phyloP scores from a whole-genome alignment of 2,329 filamentous ascomycete species.

The Talaromyces sp. region DNA sequence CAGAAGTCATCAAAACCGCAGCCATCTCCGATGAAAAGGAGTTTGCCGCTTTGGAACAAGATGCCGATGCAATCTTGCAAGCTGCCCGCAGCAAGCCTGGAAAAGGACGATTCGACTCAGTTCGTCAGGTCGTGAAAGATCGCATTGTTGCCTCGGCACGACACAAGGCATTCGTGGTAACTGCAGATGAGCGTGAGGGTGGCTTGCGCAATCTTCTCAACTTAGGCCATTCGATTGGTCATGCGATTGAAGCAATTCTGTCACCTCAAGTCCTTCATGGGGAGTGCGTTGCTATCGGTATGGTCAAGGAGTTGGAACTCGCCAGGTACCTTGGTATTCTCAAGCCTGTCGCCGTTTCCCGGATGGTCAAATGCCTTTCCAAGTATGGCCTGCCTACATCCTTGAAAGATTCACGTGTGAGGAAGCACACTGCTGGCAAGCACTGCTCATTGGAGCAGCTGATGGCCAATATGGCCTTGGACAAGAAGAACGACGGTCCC shows the following conservation, averaged over 20 bases:
- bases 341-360: slow-evolving; percentile 79
- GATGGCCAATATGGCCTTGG: slow-evolving; percentile 89
- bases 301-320: slow-evolving; percentile 96
- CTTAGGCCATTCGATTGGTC: slow-evolving; percentile 96
- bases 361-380: slow-evolving; percentile 88
- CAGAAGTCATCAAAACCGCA: slow-evolving; percentile 95
- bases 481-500: slow-evolving; percentile 95
- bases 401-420: slow-evolving; percentile 75
- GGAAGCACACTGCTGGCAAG: slow-evolving; percentile 79
- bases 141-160: slow-evolving; percentile 86
- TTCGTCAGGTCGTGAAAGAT: slow-evolving; percentile 67
- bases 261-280: slow-evolving; percentile 94
- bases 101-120: slow-evolving; percentile 62
- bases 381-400: slow-evolving; percentile 88
- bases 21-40: slow-evolving; percentile 91
- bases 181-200: slow-evolving; percentile 88
- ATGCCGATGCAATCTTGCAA: slow-evolving; percentile 70
- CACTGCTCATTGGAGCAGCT: slow-evolving; percentile 80
- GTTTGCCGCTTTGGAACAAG: slow-evolving; percentile 77
- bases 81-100: slow-evolving; percentile 61
- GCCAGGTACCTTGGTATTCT: slow-evolving; percentile 84
- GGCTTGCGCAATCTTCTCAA: slow-evolving; percentile 92
- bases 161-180: slow-evolving; percentile 92
- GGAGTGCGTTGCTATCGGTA: slow-evolving; percentile 93
- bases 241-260: slow-evolving; percentile 91